Base-by-base conservation (phyloP, 2,329 filamentous ascomycete species). In the Pezicula radicicola region DNA sequence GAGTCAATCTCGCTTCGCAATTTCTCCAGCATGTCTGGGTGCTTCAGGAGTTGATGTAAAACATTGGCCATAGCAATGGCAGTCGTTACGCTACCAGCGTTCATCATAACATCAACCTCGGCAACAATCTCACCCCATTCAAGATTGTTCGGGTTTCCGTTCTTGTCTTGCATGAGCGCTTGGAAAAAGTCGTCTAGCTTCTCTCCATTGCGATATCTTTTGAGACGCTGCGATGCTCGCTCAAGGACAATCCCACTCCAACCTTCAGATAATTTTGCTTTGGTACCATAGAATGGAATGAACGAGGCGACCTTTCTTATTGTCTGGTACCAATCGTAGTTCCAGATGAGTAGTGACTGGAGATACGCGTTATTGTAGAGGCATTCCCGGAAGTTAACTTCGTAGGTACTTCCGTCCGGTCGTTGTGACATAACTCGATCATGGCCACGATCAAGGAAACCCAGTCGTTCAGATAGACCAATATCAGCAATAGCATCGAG, bases 141-240 rank as follows among this genome's bases (percentile, higher is more conserved):
- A 1, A 84, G 72, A 36, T 72, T 65, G 36, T 68, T 67, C 1
- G 71, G 64, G 3, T 64, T 62, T 15, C 67, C 73, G 16, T 71
- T 67, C 49, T 69, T 73, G 46, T 74, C 69, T 9, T 75, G 75
- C 76, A 84, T 79, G 5, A 84, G 62, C 1, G 72, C 71, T 48
- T 75, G 70, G 68, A 84, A 83, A 65, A 84, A 83, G 58, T 84
- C 81, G 42, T 80, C 75, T 0, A 83, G 70, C 54, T 76, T 77
- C 63, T 84, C 80, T 21, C 80, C 79, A 1, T 66, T 67, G 19
- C 72, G 62, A 56, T 79, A 77, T 3, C 76, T 67, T 51, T 70
- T 58, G 16, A 79, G 61, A 1, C 77, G 70, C 37, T 73, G 25
- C 60, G 1, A 66, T 70, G 75, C 69, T 1, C 74, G 74, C 41